Percentiles rank a stretch among this genome's conserved stretches.
These are phyloP conservation scores for Pistacia integerrima DNA, from an alignment of 345 rosid species.

Conservation along the genomic window DNA sequence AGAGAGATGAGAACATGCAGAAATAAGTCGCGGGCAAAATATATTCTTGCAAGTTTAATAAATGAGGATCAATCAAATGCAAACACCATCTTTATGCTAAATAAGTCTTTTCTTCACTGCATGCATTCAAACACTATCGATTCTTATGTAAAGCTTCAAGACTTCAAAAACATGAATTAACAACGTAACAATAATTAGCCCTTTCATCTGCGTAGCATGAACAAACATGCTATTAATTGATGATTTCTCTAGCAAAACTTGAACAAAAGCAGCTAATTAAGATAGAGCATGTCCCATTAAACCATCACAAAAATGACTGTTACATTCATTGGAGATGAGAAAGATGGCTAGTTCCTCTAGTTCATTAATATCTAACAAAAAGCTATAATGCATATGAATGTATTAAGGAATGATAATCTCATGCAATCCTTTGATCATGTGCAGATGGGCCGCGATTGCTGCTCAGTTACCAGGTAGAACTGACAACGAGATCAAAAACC, in stretches of 20 bases:
- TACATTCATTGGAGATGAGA: neutral
- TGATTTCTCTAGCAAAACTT: too few relatives aligned
- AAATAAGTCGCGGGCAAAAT: neutral
- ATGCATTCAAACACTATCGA: neutral
- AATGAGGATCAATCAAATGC: neutral
- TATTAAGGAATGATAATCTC: neutral
- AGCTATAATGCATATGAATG: neutral
- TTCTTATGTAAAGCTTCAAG: neutral
- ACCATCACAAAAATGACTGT: neutral
- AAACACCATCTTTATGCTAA: neutral
- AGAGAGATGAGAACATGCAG: neutral
- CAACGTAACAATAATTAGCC: too few relatives aligned
- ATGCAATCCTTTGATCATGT: constrained; percentile 5
- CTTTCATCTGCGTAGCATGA: too few relatives aligned
- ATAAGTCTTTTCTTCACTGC: too few relatives aligned
- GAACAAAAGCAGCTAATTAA: too few relatives aligned
- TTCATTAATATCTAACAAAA: neutral
- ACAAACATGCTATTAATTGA: too few relatives aligned
- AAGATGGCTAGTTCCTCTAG: neutral
- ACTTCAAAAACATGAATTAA: too few relatives aligned
- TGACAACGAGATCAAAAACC: constrained; percentile 63
- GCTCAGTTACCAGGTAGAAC: constrained; percentile 60
- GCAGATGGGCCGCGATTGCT: constrained; percentile 67
- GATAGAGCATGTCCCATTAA: too few relatives aligned
- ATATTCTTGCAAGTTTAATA: neutral